A percentile compares a stretch with the other conserved stretches of the same genome.
These are phyloP conservation scores for Magnolia changhungtana DNA, from an alignment of 164 flowering plant genomes.

Conservation along the genomic window DNA sequence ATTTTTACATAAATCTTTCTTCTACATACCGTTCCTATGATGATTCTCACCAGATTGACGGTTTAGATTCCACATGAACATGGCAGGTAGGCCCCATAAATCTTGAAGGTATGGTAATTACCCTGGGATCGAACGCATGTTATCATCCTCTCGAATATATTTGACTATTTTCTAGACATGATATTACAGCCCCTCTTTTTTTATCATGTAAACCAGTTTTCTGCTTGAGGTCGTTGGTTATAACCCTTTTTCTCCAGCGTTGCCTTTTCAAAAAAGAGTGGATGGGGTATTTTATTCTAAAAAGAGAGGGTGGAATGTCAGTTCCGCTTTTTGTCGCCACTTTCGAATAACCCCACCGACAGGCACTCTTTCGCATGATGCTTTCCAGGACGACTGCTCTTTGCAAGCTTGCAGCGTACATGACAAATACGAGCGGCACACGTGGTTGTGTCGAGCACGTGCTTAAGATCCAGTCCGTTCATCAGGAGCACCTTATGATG, in stretches of 20 bases:
- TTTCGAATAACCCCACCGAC: conserved; percentile 36
- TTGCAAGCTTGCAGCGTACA: no score
- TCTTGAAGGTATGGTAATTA: not conserved
- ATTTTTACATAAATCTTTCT: no score
- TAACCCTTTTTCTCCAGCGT: not conserved
- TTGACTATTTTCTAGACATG: not conserved
- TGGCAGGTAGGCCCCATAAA: no score
- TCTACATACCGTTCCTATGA: not conserved
- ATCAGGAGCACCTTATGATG: no score
- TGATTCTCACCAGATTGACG: not conserved
- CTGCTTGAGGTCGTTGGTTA: not conserved
- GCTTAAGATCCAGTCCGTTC: no score
- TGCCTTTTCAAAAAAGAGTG: not conserved
- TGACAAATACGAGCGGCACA: no score
- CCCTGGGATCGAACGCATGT: not conserved
- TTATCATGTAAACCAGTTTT: not conserved
- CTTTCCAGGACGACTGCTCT: not conserved
- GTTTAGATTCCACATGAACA: not conserved
- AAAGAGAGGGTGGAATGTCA: not conserved
- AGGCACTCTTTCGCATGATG: conserved; percentile 22
- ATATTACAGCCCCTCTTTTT: not conserved
- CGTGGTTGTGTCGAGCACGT: no score
- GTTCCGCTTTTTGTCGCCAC: conserved; percentile 4
- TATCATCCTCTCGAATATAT: not conserved
- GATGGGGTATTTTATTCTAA: not conserved